Evolutionary conservation across 2,329 filamentous ascomycete species (phyloP).

Genomic region (Rhexocercosporidium sp.): DNA sequence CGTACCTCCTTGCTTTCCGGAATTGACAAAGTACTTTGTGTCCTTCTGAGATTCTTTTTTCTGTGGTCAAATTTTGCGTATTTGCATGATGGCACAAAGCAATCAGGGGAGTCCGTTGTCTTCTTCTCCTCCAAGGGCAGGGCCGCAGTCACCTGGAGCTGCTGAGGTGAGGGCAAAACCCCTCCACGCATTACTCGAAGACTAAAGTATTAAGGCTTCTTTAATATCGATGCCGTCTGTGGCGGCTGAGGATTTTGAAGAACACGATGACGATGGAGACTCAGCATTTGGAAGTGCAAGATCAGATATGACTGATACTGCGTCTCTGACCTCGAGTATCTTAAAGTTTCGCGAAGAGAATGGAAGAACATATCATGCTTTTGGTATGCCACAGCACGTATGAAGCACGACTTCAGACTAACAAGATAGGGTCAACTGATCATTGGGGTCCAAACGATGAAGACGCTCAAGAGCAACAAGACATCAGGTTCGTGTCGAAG

Average conservation of each 20-base stretch:
- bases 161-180: conserved; percentile 1
- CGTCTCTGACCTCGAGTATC: conserved; percentile 34
- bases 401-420: background rate
- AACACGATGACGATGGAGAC: conserved; percentile 23
- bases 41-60: background rate
- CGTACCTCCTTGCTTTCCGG: no score
- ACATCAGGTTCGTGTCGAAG: conserved; percentile 23
- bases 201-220: background rate
- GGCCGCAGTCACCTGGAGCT: background rate
- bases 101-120: background rate
- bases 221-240: conserved; percentile 1
- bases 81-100: background rate
- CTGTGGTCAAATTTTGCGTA: background rate
- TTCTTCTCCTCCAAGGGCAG: background rate
- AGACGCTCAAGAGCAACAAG: conserved; percentile 27
- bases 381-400: conserved; percentile 2
- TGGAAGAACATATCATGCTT: conserved; percentile 36
- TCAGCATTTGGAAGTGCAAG: conserved; percentile 22
- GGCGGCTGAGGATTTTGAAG: conserved; percentile 15
- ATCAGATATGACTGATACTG: conserved; percentile 28
- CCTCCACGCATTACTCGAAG: background rate
- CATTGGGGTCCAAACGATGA: conserved; percentile 34
- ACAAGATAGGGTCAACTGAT: conserved; percentile 22
- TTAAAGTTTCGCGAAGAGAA: conserved; percentile 35
- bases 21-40: background rate